phyloP scores from a whole-genome alignment of 768 basidiomycete species.

The Termitomyces heimii region DNA sequence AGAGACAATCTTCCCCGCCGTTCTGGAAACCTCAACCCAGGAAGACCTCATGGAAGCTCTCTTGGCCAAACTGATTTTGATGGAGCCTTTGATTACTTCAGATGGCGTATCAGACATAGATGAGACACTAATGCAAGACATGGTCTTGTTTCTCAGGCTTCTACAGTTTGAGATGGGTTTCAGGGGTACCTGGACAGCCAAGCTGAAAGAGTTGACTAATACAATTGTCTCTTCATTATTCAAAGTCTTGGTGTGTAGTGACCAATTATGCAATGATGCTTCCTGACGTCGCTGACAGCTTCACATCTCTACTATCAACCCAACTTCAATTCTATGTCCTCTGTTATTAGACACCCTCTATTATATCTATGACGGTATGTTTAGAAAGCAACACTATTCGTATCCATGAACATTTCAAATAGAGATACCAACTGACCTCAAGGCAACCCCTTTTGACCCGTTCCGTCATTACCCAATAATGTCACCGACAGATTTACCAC shows the following conservation, averaged over 20 bases:
- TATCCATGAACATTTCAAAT: neutral
- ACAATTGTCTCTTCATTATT: conserved; percentile 39
- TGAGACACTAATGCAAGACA: conserved; percentile 29
- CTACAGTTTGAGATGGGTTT: conserved; percentile 73
- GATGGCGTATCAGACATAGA: conserved; percentile 12
- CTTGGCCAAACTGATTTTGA: conserved; percentile 34
- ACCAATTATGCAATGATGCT: conserved; percentile 3
- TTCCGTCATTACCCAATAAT: conserved; percentile 60
- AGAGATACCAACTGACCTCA: conserved; percentile 63
- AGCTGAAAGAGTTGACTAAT: conserved; percentile 39
- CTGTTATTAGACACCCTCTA: conserved; percentile 70
- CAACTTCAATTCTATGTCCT: conserved; percentile 55
- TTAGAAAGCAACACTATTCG: neutral
- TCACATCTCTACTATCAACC: conserved; percentile 44
- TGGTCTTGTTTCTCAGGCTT: conserved; percentile 58
- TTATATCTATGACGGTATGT: conserved; percentile 68
- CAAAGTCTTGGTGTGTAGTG: conserved; percentile 41
- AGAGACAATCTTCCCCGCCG: conserved; percentile 32
- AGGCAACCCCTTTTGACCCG: conserved; percentile 49
- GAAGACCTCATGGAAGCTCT: conserved; percentile 51
- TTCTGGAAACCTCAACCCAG: conserved; percentile 50
- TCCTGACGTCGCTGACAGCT: conserved; percentile 30
- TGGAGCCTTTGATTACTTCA: conserved; percentile 30
- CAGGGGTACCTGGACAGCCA: conserved; percentile 48
- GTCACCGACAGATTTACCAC: conserved; percentile 43